phyloP scores from a whole-genome alignment of 495 filamentous ascomycete species.

The Aspergillus funiculosus region DNA sequence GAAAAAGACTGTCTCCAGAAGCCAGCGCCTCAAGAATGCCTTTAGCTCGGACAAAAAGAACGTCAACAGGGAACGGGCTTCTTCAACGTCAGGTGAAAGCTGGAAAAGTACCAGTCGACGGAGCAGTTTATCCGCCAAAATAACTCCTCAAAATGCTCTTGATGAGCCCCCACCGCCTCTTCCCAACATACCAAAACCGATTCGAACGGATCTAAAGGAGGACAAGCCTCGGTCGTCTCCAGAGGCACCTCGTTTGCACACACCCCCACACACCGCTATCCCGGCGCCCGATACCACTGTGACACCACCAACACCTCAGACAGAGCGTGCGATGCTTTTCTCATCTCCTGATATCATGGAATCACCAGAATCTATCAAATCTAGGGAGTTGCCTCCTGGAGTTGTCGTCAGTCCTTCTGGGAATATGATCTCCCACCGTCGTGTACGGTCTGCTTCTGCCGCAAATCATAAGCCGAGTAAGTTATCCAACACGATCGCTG shows the following conservation, averaged over 20 bases:
- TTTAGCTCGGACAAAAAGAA: constrained; percentile 40
- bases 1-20: constrained; percentile 39
- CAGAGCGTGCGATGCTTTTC: constrained; percentile 21
- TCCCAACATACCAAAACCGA: constrained; percentile 28
- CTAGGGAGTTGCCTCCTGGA: constrained; percentile 27
- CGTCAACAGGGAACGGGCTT: constrained; percentile 38
- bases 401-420: constrained; percentile 49
- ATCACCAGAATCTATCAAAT: constrained; percentile 33
- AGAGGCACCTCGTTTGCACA: constrained; percentile 31
- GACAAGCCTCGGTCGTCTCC: constrained; percentile 19
- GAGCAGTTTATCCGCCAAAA: constrained; percentile 39
- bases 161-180: constrained; percentile 25
- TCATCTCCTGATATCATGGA: constrained; percentile 27
- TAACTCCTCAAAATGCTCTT: constrained; percentile 21
- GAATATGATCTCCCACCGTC: constrained; percentile 71
- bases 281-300: constrained; percentile 46
- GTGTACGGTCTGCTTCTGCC: constrained; percentile 60
- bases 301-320: constrained; percentile 49
- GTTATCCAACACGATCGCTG: constrained; percentile 70
- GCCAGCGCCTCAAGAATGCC: constrained; percentile 42
- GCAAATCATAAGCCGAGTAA: constrained; percentile 71
- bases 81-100: constrained; percentile 32
- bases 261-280: constrained; percentile 40
- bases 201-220: constrained; percentile 34
- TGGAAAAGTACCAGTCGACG: constrained; percentile 29